These are phyloP conservation scores for Houttuynia cordata DNA, from an alignment of 164 flowering plant species.

Conservation along the genomic window DNA sequence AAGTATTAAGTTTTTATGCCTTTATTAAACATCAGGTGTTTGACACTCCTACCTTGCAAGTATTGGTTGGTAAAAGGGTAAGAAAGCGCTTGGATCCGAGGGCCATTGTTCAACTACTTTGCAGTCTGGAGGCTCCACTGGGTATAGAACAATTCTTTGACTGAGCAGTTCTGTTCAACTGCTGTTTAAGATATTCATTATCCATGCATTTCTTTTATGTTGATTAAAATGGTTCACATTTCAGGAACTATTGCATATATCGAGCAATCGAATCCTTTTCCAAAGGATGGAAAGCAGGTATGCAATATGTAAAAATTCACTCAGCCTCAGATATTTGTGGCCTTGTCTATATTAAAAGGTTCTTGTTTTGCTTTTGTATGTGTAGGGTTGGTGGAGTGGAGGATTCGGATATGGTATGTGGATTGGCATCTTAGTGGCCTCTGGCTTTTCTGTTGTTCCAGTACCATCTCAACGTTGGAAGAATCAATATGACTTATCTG, in stretches of 20 bases:
- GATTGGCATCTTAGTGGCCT: constrained; percentile 83
- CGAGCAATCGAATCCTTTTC: constrained; percentile 89
- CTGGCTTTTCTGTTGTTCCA: constrained; percentile 89
- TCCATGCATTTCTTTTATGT: background rate
- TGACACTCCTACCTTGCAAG: constrained; percentile 69
- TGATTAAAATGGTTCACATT: constrained; percentile 2
- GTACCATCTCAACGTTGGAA: constrained; percentile 72
- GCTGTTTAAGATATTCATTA: background rate
- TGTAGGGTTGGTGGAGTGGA: constrained; percentile 97
- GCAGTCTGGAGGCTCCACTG: constrained; percentile 53
- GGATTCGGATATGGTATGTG: constrained; percentile 95
- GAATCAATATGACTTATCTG: constrained; percentile 56
- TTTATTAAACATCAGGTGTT: constrained; percentile 43
- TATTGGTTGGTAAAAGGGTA: constrained; percentile 48
- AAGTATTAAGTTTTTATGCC: too few relatives aligned
- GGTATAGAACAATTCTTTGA: constrained; percentile 10
- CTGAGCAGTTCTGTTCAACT: background rate
- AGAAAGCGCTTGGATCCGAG: constrained; percentile 72
- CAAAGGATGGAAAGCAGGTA: constrained; percentile 91
- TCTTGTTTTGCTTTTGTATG: constrained; percentile 6
- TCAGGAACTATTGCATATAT: constrained; percentile 77
- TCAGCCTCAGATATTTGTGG: background rate
- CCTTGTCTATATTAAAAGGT: too few relatives aligned
- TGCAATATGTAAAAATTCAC: background rate
- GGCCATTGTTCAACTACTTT: constrained; percentile 65